These are phyloP conservation scores for Penicillium ochrochloron DNA, from an alignment of 495 filamentous ascomycete species.

Conservation along the genomic window DNA sequence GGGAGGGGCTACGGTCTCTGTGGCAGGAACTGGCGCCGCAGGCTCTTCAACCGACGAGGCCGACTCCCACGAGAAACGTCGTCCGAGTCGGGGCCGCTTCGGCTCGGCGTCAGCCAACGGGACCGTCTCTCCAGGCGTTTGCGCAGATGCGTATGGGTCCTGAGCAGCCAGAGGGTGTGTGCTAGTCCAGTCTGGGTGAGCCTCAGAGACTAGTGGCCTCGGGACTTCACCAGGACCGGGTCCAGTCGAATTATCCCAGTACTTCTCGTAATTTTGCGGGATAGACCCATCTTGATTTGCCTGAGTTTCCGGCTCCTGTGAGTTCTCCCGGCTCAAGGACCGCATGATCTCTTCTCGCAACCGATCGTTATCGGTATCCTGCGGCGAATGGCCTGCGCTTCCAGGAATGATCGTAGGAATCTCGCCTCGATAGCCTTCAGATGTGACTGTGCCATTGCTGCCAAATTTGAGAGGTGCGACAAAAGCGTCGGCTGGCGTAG, in stretches of 20 bases:
- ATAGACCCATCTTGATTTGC: constrained; percentile 51
- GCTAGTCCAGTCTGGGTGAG: constrained; percentile 24
- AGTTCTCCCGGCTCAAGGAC: constrained; percentile 63
- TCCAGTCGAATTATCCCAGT: constrained; percentile 52
- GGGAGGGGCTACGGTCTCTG: constrained; percentile 14
- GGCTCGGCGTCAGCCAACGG: constrained; percentile 13
- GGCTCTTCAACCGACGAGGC: constrained; percentile 30
- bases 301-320: constrained; percentile 39
- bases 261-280: constrained; percentile 63
- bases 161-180: constrained; percentile 23
- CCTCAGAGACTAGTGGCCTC: constrained; percentile 21
- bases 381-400: constrained; percentile 58
- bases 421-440: constrained; percentile 29
- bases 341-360: constrained; percentile 81
- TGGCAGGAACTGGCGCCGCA: constrained; percentile 20
- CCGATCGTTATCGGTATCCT: constrained; percentile 76
- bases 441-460: constrained; percentile 21
- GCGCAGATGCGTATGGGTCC: constrained; percentile 25
- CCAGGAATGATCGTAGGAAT: constrained; percentile 57
- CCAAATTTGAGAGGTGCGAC: constrained; percentile 46
- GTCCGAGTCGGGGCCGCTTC: constrained; percentile 34
- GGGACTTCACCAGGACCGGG: constrained; percentile 18
- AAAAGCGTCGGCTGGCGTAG: constrained; percentile 45
- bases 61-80: constrained; percentile 52
- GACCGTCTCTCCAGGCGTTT: constrained; percentile 14